Evolutionary conservation across 371 early-diverging fungal species (phyloP).

Genomic region (Mucor irregularis): DNA sequence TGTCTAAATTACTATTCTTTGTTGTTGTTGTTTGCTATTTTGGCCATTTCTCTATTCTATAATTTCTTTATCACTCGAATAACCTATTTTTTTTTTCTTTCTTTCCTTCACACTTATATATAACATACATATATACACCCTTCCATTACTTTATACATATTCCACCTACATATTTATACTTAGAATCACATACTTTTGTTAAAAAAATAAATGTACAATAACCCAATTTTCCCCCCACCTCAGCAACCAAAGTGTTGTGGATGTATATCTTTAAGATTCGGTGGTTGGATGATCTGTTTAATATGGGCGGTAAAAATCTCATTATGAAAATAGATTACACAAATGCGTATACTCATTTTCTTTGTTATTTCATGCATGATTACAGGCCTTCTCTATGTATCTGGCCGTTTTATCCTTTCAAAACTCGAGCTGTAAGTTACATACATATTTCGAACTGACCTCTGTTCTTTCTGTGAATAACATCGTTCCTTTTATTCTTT

Average conservation of each 20-base stretch:
- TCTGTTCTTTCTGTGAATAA: neutral
- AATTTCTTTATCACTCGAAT: neutral
- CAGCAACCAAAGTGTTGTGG: constrained; percentile 22
- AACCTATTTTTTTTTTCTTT: constrained; percentile 5
- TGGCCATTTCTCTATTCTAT: neutral
- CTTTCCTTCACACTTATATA: neutral
- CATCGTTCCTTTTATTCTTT: too few relatives aligned
- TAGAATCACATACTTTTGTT: neutral
- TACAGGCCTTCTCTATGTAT: constrained; percentile 33
- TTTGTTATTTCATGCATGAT: neutral
- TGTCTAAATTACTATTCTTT: neutral
- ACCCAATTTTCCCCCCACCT: constrained; percentile 2
- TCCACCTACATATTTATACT: neutral
- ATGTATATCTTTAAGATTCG: constrained; percentile 29
- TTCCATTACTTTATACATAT: neutral
- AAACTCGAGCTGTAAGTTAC: constrained; percentile 26
- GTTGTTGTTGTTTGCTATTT: constrained; percentile 14
- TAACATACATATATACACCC: neutral
- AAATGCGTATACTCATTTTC: neutral
- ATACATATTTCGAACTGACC: neutral
- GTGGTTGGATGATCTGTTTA: constrained; percentile 25
- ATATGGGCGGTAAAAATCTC: constrained; percentile 34
- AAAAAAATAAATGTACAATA: constrained; percentile 12
- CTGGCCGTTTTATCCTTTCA: constrained; percentile 35
- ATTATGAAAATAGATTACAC: neutral